Evolutionary conservation across 306 rosid genomes (phyloP).

Genomic region (Cucurbita argyrosperma): DNA sequence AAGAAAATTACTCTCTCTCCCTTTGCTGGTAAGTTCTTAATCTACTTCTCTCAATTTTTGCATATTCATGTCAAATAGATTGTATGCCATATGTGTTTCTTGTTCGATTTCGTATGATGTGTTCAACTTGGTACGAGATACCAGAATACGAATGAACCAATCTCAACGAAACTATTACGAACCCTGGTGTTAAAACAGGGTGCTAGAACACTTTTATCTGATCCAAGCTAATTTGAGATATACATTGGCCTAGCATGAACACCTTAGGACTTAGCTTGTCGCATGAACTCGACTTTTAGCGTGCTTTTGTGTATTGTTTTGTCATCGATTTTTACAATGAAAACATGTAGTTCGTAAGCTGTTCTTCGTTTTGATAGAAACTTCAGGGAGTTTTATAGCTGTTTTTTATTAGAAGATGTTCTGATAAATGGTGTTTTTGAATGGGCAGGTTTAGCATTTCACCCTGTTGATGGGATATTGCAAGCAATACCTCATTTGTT

Average conservation of each 20-base stretch:
- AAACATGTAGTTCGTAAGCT: not conserved
- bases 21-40: slow-evolving; percentile 64
- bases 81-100: not conserved
- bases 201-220: not conserved
- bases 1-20: slow-evolving; percentile 93
- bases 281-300: not conserved
- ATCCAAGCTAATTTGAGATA: not conserved
- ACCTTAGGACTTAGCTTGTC: not conserved
- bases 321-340: not conserved
- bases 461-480: slow-evolving; percentile 85
- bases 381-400: not conserved
- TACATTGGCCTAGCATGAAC: not conserved
- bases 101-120: not conserved
- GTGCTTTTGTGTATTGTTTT: not conserved
- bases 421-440: not conserved
- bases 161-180: not conserved
- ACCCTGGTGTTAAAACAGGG: not conserved
- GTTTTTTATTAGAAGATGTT: not conserved
- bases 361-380: not conserved
- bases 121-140: not conserved
- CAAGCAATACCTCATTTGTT: slow-evolving; percentile 71
- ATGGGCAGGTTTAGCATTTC: slow-evolving; percentile 84
- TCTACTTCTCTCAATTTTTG: slow-evolving; percentile 3
- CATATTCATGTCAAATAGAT: not conserved
- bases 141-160: not conserved